Base-by-base conservation (phyloP, 352 stramenopile genomes). In the Phytophthora macrochlamydospora region DNA sequence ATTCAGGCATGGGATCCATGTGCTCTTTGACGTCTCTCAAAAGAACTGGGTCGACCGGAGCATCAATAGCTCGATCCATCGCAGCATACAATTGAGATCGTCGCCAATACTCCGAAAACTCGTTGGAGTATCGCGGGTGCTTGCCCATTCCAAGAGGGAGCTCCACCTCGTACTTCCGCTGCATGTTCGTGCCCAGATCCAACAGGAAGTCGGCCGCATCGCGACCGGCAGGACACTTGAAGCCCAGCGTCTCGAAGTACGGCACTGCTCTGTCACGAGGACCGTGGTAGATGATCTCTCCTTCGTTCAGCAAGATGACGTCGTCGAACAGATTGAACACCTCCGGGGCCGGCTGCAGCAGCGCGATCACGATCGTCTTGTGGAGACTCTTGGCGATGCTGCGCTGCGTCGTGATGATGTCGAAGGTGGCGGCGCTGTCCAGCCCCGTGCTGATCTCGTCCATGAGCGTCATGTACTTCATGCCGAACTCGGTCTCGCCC, bases 381-480 rank as follows among this genome's bases (percentile, higher is more conserved):
- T 71, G 59, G 12, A 90, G 29, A 13, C 14, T 59, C 62, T 85
- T 67, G 14, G 77, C 78, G 29, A 81, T 70, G 59, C 78, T 71
- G 8, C 64, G 73, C 18, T 97, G 62, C 2, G 86, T 70, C 24
- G 77, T 83, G 65, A 92, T 85, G 68, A 98, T 98, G 56, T 98
- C 93, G 61, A 79, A 97, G 1, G 93, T 96, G 1, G 91, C 95
- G 3, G 91, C 83, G 32, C 81, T 85, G 75, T 98, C 94, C 7
- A 98, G 76, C 5, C 94, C 94, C 3, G 92, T 98, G 50, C 81
- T 94, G 65, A 98, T 97, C 73, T 96, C 87, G 67, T 98, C 94
- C 66, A 87, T 85, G 42, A 93, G 83, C n/a, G 87, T 67, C 35
- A 97, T 81, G 52, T 77, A 83, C 59, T 83, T 79, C 48, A 76